Conservation (phyloP, 2,329 filamentous ascomycete species). For the Penicillium sp. region DNA sequence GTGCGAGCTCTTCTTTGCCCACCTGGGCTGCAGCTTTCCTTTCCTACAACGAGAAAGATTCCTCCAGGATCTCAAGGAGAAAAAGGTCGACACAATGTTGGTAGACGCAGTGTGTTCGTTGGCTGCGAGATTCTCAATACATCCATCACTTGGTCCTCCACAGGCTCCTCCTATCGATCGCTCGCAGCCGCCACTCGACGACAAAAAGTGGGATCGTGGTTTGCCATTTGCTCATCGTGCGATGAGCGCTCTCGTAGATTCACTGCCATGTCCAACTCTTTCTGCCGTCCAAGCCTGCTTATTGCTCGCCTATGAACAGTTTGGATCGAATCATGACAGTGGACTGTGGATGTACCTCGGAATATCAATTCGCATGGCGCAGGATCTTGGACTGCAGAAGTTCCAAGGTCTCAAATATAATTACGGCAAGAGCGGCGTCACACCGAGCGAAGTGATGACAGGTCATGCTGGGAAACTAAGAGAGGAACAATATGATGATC, state of each 20-base stretch:
- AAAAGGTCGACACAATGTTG: constrained; percentile 70
- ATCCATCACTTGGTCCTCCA: constrained; percentile 44
- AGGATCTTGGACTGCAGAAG: constrained; percentile 73
- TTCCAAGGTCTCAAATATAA: constrained; percentile 60
- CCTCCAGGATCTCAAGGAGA: constrained; percentile 66
- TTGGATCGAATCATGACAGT: constrained; percentile 79
- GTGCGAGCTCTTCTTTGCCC: constrained; percentile 69
- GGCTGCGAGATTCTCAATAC: constrained; percentile 66
- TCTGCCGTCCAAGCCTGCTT: constrained; percentile 76
- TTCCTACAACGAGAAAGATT: constrained; percentile 69
- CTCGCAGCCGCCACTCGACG: constrained; percentile 25
- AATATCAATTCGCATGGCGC: constrained; percentile 72
- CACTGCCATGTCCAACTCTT: constrained; percentile 71
- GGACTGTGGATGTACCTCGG: constrained; percentile 91
- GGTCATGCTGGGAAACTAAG: constrained; percentile 36
- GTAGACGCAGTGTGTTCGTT: constrained; percentile 79
- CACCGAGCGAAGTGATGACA: constrained; percentile 48
- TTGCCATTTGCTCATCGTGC: constrained; percentile 71
- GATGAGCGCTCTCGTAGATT: constrained; percentile 72
- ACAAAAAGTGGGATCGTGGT: constrained; percentile 57
- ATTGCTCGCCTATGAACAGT: constrained; percentile 78
- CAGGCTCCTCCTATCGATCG: constrained; percentile 46
- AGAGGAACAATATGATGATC: constrained; percentile 38
- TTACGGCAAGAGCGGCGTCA: constrained; percentile 47
- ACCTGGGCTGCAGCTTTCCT: constrained; percentile 76